Base-by-base conservation (phyloP, 176 grass and related monocot genomes). In the Juncus effusus region DNA sequence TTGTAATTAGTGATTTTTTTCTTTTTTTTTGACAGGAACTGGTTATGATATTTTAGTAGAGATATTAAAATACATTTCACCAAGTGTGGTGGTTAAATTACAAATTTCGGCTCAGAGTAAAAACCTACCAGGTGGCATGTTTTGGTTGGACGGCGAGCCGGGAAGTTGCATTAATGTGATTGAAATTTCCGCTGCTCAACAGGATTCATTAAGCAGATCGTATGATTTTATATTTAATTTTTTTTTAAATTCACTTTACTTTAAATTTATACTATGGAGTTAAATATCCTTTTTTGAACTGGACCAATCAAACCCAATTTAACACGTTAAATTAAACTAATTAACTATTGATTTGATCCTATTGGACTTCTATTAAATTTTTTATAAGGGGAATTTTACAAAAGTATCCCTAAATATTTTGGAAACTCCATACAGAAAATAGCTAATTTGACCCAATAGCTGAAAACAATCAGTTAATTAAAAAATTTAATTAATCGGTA, bases 1-100 rank as follows among this genome's bases (percentile, higher is more conserved):
- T 40, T 15, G 12, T 67, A 16, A 1, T 16, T 85, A 28, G 19
- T 28, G 19, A 28, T 28, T 28, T 28, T 28, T 28, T 28, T 28
- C 19, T 67, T 56, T 39, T 49, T 51, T 54, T 75, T 3, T 59
- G 78, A 40, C 62, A 97, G 88, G 93, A 76, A 83, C 88, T 89
- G 93, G 93, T 77, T 97, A 81, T 60, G 88, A 97, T 86, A 78
- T 89, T 80, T 90, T 97, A 5, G 83, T 97, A 71, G 88, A 92
- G 75, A 89, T 86, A 76, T 75, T 97, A 64, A 84, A 85, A 67
- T 86, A 89, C 79, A 85, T 84, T 60, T 97, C 77, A 63, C 88
- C 94, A 53, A 82, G 77, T 73, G 57, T 78, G 70, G 80, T 89
- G 63, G 80, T 93, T 80, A 85, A 89, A 79, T 73, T 99, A 84